These are phyloP conservation scores for Mycena filopes DNA, from an alignment of 768 basidiomycete species.

Conservation along the genomic window DNA sequence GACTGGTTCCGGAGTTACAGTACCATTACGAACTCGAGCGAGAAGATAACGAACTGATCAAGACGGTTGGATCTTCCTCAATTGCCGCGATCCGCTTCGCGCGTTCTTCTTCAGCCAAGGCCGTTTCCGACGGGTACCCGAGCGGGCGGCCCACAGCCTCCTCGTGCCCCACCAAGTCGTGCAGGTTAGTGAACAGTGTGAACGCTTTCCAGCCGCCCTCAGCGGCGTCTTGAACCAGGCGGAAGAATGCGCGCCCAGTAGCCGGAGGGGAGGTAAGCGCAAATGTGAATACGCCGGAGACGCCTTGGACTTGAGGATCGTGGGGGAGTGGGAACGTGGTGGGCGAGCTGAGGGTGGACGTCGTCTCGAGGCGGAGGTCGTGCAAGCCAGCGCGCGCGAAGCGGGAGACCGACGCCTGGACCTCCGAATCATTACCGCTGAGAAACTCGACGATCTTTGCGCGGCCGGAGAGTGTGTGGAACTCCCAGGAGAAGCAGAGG, in stretches of 20 bases:
- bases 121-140: constrained; percentile 15
- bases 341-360: constrained; percentile 8
- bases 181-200: constrained; percentile 29
- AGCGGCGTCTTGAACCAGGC: constrained; percentile 21
- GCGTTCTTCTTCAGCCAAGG: constrained; percentile 33
- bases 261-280: constrained; percentile 42
- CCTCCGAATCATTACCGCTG: background rate
- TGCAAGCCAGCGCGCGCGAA: constrained; percentile 10
- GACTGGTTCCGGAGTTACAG: constrained; percentile 28
- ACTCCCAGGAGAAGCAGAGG: constrained; percentile 32
- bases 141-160: constrained; percentile 25
- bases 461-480: constrained; percentile 12
- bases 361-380: constrained; percentile 6
- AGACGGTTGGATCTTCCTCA: constrained; percentile 36
- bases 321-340: constrained; percentile 9
- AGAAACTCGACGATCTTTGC: constrained; percentile 18
- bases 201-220: constrained; percentile 35
- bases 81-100: constrained; percentile 26
- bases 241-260: constrained; percentile 34
- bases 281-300: constrained; percentile 34
- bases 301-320: background rate
- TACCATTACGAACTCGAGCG: background rate
- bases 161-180: constrained; percentile 36
- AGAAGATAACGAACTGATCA: constrained; percentile 27
- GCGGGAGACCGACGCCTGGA: constrained; percentile 1